phyloP scores from a whole-genome alignment of 1,139 yeast genomes.

The Pichia sp. region DNA sequence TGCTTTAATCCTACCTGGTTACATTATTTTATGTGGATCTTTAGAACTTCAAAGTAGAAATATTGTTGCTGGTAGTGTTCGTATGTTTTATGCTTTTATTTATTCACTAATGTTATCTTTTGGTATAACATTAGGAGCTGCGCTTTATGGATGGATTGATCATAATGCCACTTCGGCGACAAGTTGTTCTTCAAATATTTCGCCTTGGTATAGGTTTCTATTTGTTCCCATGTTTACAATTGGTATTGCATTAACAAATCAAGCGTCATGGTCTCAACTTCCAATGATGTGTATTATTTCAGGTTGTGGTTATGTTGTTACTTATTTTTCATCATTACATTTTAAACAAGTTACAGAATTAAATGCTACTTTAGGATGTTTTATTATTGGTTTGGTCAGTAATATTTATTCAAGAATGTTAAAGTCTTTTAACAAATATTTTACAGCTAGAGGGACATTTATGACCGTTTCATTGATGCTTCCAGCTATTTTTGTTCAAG shows the following conservation, averaged over 20 bases:
- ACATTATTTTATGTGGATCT: conserved; percentile 85
- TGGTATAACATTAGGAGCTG: conserved; percentile 91
- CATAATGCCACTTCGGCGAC: conserved; percentile 63
- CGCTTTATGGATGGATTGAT: conserved; percentile 91
- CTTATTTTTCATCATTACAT: conserved; percentile 76
- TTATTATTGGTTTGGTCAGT: conserved; percentile 84
- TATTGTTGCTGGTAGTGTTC: conserved; percentile 86
- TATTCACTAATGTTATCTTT: conserved; percentile 87
- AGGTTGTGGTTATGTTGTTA: conserved; percentile 73
- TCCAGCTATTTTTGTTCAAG: conserved; percentile 92
- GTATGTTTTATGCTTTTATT: conserved; percentile 94
- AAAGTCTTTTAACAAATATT: conserved; percentile 34
- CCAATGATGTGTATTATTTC: conserved; percentile 79
- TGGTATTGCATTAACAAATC: conserved; percentile 75
- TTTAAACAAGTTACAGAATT: conserved; percentile 70
- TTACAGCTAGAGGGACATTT: conserved; percentile 39
- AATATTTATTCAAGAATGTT: conserved; percentile 82
- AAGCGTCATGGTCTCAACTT: conserved; percentile 70
- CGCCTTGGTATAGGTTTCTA: conserved; percentile 65
- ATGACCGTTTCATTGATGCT: conserved; percentile 93
- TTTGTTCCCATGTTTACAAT: conserved; percentile 77
- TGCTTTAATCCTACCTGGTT: conserved; percentile 89
- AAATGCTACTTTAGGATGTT: conserved; percentile 85
- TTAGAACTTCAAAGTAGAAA: conserved; percentile 84
- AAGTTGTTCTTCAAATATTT: conserved; percentile 46